Evolutionary conservation across 208 protist species (phyloP).

Genomic region (Blechomonas ayalai): DNA sequence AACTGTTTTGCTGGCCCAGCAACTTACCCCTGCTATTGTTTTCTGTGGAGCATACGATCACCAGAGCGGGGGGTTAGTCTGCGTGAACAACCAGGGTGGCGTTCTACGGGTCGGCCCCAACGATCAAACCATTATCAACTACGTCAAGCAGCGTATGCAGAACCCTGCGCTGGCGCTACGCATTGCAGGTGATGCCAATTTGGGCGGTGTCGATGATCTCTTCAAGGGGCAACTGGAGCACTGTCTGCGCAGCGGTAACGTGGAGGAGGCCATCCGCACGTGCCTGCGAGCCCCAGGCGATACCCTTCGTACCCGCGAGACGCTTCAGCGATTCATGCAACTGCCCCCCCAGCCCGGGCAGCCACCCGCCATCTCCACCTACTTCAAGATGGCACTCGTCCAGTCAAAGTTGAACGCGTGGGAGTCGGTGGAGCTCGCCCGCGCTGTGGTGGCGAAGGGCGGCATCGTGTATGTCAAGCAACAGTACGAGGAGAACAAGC

Average conservation of each 20-base stretch:
- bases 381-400: slow-evolving; percentile 97
- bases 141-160: slow-evolving; percentile 91
- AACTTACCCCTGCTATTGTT: slow-evolving; percentile 93
- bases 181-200: slow-evolving; percentile 94
- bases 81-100: slow-evolving; percentile 94
- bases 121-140: slow-evolving; percentile 95
- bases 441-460: slow-evolving; percentile 91
- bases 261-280: slow-evolving; percentile 94
- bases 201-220: slow-evolving; percentile 97
- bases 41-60: slow-evolving; percentile 93
- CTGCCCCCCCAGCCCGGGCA: slow-evolving; percentile 71
- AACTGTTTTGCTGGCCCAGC: slow-evolving; percentile 91
- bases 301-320: slow-evolving; percentile 95
- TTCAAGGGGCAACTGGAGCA: slow-evolving; percentile 96
- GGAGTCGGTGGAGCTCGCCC: slow-evolving; percentile 98
- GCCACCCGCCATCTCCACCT: slow-evolving; percentile 94
- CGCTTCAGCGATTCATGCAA: slow-evolving; percentile 93
- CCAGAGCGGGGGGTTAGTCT: slow-evolving; percentile 91
- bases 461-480: slow-evolving; percentile 93
- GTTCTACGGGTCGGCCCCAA: slow-evolving; percentile 94
- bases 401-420: slow-evolving; percentile 93
- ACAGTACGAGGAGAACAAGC: slow-evolving; percentile 98
- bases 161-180: slow-evolving; percentile 93
- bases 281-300: slow-evolving; percentile 92
- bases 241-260: slow-evolving; percentile 84